Conservation (phyloP, 2,329 filamentous ascomycete species). For the Xylaria sp. region DNA sequence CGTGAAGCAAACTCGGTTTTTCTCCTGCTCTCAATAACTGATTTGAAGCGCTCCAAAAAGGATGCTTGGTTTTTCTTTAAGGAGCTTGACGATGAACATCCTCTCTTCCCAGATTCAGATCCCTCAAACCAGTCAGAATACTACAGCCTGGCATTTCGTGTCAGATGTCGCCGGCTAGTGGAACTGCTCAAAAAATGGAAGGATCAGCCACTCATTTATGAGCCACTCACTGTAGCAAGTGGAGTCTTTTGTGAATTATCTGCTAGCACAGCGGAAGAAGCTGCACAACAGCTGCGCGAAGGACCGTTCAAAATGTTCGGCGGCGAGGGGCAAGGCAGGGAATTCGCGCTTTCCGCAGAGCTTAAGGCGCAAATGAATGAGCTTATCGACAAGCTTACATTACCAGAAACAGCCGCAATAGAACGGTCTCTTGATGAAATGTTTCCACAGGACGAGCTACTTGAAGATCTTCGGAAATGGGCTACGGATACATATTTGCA, state of each 20-base stretch:
- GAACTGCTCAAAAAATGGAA: slow-evolving; percentile 34
- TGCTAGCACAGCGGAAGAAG: slow-evolving; percentile 11
- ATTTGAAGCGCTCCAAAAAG: slow-evolving; percentile 34
- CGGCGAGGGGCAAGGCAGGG: slow-evolving; percentile 22
- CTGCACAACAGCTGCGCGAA: slow-evolving; percentile 31
- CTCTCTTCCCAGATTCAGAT: slow-evolving; percentile 32
- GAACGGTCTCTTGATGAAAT: slow-evolving; percentile 29
- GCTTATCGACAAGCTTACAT: slow-evolving; percentile 31
- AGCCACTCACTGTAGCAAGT: slow-evolving; percentile 40
- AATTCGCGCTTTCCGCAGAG: slow-evolving; percentile 4
- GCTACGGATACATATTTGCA: slow-evolving; percentile 36
- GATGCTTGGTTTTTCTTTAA: slow-evolving; percentile 35
- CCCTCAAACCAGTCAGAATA: slow-evolving; percentile 18
- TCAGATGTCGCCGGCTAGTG: slow-evolving; percentile 43
- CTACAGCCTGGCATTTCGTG: slow-evolving; percentile 42
- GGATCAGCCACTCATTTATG: slow-evolving; percentile 27
- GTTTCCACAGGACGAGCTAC: slow-evolving; percentile 35
- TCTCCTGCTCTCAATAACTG: slow-evolving; percentile 40
- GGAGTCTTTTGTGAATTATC: slow-evolving; percentile 43
- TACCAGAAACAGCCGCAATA: slow-evolving; percentile 11
- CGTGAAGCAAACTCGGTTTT: slow-evolving; percentile 45
- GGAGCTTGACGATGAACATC: slow-evolving; percentile 44
- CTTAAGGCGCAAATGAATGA: slow-evolving; percentile 34
- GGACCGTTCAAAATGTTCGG: slow-evolving; percentile 42
- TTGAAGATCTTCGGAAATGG: slow-evolving; percentile 42